These are phyloP conservation scores for Ceratorhiza oryzae-sativae DNA, from an alignment of 1,284 basidiomycete species.

Conservation along the genomic window DNA sequence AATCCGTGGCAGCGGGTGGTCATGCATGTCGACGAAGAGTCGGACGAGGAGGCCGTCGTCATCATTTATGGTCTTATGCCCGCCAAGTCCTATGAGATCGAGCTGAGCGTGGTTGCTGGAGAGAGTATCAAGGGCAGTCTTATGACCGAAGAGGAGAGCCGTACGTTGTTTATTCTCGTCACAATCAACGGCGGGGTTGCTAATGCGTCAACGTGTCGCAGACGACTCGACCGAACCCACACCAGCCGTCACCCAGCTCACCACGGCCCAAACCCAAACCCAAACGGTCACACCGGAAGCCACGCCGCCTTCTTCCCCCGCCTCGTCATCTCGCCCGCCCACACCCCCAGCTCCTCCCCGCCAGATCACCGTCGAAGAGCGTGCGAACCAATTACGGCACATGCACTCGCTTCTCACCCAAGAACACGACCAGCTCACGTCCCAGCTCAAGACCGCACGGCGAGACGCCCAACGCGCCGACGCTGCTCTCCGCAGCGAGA, in stretches of 20 bases:
- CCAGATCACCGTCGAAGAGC: conserved; percentile 61
- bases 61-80: conserved; percentile 82
- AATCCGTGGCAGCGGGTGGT: conserved; percentile 76
- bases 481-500: conserved; percentile 72
- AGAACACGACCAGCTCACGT: conserved; percentile 66
- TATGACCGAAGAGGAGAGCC: conserved; percentile 54
- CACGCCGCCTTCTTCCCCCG: conserved; percentile 47
- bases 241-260: conserved; percentile 35
- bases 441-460: conserved; percentile 69
- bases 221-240: conserved; percentile 44
- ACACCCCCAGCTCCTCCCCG: conserved; percentile 42
- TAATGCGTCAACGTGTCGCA: conserved; percentile 54
- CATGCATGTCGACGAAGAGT: conserved; percentile 73
- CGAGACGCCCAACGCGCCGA: conserved; percentile 78
- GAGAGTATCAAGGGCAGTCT: conserved; percentile 63
- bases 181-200: background rate
- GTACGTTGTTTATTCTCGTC: conserved; percentile 17
- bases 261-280: conserved; percentile 39
- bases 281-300: conserved; percentile 47
- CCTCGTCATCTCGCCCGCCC: conserved; percentile 13
- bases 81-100: conserved; percentile 79
- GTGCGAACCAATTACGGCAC: conserved; percentile 65
- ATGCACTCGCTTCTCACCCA: conserved; percentile 61
- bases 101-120: conserved; percentile 66
- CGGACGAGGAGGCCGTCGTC: conserved; percentile 75